phyloP scores from a whole-genome alignment of 2,329 filamentous ascomycete genomes.

The Pseudogymnoascus sp. region DNA sequence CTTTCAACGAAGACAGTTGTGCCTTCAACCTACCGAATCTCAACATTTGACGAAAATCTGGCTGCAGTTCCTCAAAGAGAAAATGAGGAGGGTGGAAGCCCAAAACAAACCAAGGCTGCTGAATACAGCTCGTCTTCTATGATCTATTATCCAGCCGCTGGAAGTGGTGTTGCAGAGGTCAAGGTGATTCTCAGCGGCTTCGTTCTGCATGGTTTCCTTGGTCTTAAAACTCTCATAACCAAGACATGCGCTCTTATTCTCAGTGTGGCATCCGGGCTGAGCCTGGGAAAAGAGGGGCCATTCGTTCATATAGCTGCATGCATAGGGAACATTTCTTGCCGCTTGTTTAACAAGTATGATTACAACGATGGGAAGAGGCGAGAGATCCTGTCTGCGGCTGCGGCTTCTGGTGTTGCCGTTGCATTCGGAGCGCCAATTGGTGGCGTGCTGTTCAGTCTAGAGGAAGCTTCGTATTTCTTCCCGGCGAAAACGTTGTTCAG shows the following conservation, averaged over 20 bases:
- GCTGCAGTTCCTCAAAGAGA: constrained; percentile 51
- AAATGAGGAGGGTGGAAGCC: constrained; percentile 35
- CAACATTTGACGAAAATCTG: constrained; percentile 88
- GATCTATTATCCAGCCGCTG: constrained; percentile 92
- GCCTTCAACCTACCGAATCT: constrained; percentile 76
- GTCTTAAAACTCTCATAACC: constrained; percentile 75
- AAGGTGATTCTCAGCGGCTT: constrained; percentile 98
- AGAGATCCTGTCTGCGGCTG: constrained; percentile 87
- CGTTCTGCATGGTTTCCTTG: constrained; percentile 90
- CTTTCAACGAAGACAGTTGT: constrained; percentile 90
- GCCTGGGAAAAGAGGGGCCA: constrained; percentile 84
- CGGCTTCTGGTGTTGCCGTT: constrained; percentile 85
- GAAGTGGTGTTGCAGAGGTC: constrained; percentile 93
- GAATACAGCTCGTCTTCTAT: constrained; percentile 53
- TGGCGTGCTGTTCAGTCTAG: constrained; percentile 84
- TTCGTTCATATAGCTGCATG: constrained; percentile 97
- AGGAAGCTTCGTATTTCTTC: constrained; percentile 97
- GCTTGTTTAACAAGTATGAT: constrained; percentile 91
- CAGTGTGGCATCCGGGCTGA: constrained; percentile 86
- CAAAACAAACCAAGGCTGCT: constrained; percentile 19
- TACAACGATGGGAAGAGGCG: constrained; percentile 88
- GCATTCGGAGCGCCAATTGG: constrained; percentile 88
- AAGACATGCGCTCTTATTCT: constrained; percentile 79
- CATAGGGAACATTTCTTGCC: constrained; percentile 89
- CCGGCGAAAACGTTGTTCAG: constrained; percentile 94